Evolutionary conservation across 495 filamentous ascomycete genomes (phyloP), one percentile per base, ranked within the genome.

Genomic region (Aspergillus hancockii): DNA sequence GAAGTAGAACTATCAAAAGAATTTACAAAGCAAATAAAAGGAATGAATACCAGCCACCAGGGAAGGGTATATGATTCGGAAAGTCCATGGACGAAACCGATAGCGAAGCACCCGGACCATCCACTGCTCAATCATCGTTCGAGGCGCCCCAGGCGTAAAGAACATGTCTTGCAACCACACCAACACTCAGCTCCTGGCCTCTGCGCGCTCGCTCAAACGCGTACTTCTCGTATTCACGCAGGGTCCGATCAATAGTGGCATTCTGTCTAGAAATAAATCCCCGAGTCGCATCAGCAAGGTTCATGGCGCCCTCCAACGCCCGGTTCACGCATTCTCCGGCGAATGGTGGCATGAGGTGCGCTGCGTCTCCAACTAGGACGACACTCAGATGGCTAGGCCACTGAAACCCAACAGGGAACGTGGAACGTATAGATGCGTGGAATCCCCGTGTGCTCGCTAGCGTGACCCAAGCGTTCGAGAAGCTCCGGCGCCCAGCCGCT

Each of bases 331-430:
- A 83, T 6, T 78, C 79, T 21, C 82, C 83, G 0, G 76, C 79
- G 57, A 83, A 84, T 3, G 81, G 83, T 0, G 80, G 81, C 79
- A 82, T 83, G 1, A 84, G 53, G 63, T 86, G 81, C 1, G 81
- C 82, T 8, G 83, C 79, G 63, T 85, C 83, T 12, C 83, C 83
- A 9, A 83, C 72, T 23, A 34, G 28, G 23, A 16, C n/a, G 41
- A 36, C n/a, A 31, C 31, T 23, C 14, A 18, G 50, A 18, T 45
- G 16, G 19, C 18, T 4, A 21, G 41, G 41, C n/a, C 41, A 19
- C 14, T 19, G 4, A 9, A 45, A 45, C 9, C 41, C 41, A 18
- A 45, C 41, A n/a, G 14, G 41, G n/a, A 45, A 16, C n/a, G 41
- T 19, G 41, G n/a, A 45, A 16, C n/a, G 41, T 19, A 16, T 45